Conservation (phyloP, 768 basidiomycete genomes). For the Mycena albidolilacea region DNA sequence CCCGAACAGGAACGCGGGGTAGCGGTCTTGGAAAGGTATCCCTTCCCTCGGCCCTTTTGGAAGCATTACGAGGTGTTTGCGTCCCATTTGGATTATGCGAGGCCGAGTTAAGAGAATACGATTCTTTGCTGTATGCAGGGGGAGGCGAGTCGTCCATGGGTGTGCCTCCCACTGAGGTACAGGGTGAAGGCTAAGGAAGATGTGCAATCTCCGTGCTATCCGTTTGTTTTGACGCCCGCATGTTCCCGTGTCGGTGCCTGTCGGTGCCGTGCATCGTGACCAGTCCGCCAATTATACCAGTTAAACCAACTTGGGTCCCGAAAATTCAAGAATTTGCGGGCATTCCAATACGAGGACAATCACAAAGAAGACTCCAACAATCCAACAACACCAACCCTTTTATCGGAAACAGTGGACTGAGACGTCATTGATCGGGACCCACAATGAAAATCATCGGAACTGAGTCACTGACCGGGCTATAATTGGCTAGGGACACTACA, state of each 20-base stretch:
- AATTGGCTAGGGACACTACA: background rate
- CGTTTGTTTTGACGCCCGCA: slow-evolving; percentile 25
- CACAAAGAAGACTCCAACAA: too few relatives aligned
- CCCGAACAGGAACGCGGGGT: slow-evolving; percentile 21
- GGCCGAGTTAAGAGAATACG: background rate
- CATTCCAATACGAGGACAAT: too few relatives aligned
- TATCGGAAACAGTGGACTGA: too few relatives aligned
- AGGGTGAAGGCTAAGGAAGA: slow-evolving; percentile 17
- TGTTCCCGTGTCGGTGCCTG: slow-evolving; percentile 7
- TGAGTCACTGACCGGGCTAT: too few relatives aligned
- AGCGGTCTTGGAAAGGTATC: slow-evolving; percentile 30
- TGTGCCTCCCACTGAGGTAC: background rate
- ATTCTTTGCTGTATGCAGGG: slow-evolving; percentile 36
- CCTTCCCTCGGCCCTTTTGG: slow-evolving; percentile 31
- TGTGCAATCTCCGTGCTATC: slow-evolving; percentile 7
- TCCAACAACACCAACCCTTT: too few relatives aligned
- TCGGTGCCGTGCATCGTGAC: background rate
- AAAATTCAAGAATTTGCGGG: too few relatives aligned
- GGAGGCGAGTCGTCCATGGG: slow-evolving; percentile 38
- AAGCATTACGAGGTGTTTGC: slow-evolving; percentile 10
- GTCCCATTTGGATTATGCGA: slow-evolving; percentile 14
- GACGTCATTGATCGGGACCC: too few relatives aligned
- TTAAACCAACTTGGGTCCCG: too few relatives aligned
- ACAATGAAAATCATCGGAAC: too few relatives aligned
- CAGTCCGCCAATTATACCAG: too few relatives aligned